Evolutionary conservation across 169 alveolate genomes (phyloP), one percentile per base, ranked within the genome.

Genomic region (Plasmodium yoelii): DNA sequence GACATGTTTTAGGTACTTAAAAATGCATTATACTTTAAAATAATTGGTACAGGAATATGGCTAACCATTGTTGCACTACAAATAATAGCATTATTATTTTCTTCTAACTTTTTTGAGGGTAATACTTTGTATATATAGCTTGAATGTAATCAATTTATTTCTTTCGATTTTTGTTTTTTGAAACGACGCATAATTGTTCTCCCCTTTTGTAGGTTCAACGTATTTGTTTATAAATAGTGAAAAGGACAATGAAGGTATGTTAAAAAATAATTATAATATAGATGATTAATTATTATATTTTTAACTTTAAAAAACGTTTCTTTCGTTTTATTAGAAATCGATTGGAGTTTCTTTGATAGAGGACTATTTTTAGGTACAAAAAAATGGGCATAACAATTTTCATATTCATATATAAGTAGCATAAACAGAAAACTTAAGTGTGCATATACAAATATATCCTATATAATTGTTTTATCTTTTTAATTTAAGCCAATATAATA

Each of bases 101-200:
- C 88, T 26, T 77, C 88, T 19, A 65, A 49, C 22, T 63, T 77
- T 77, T 77, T 77, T 64, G 77, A 77, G 34, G 63, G 88, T 77
- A 77, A 77, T 49, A 4, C 7, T 34, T 5, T 34, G 5, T 34
- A 34, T 34, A 34, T 34, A 34, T 34, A 34, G 7, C 42, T 34
- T 34, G 4, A 34, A 34, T 3, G 42, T 5, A 0, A 34, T 34
- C 42, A 34, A 34, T 34, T 34, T 34, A 34, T 34, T 34, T 34
- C 42, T 34, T 34, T 34, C 6, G 6, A 34, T 34, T 34, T 34
- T 34, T 34, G 4, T 34, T 34, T 34, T 34, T 34, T 34, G 6
- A 34, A 34, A 15, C 59, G 7, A 51, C n/a, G 18, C 59, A 51
- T 51, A 51, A 4, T 0, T 51, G 19, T 15, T 13, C 59, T 7